Conservation (phyloP, 2,329 filamentous ascomycete species). For the Rhynchosporium agropyri region DNA sequence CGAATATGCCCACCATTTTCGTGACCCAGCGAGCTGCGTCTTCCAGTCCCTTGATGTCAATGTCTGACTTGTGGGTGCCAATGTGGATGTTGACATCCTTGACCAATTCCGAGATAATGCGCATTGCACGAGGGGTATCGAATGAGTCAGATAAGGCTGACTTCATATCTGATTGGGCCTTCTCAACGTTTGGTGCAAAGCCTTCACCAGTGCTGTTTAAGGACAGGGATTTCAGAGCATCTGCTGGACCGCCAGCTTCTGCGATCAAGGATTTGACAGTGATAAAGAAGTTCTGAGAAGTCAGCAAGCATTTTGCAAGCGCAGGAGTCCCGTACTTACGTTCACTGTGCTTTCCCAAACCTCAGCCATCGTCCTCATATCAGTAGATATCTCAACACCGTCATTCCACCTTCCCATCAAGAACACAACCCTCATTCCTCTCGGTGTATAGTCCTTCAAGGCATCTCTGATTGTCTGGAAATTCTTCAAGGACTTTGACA, state of each 20-base stretch:
- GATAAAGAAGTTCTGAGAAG: slow-evolving; percentile 58
- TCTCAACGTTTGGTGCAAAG: slow-evolving; percentile 52
- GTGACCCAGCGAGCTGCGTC: slow-evolving; percentile 77
- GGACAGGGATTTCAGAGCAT: slow-evolving; percentile 36
- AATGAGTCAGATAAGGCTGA: slow-evolving; percentile 79
- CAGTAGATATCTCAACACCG: slow-evolving; percentile 85
- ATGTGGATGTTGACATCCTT: slow-evolving; percentile 71
- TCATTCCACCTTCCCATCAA: slow-evolving; percentile 88
- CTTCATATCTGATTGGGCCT: slow-evolving; percentile 58
- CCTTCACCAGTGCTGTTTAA: slow-evolving; percentile 48
- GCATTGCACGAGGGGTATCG: slow-evolving; percentile 80
- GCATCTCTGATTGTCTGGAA: slow-evolving; percentile 92
- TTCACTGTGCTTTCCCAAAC: slow-evolving; percentile 81
- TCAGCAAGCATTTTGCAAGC: slow-evolving; percentile 22
- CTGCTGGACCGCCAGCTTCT: slow-evolving; percentile 43
- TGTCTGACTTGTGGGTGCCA: slow-evolving; percentile 49
- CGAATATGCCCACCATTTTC: slow-evolving; percentile 80
- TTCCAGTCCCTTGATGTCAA: slow-evolving; percentile 53
- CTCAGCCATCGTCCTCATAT: slow-evolving; percentile 73
- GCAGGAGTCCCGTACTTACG: slow-evolving; percentile 44
- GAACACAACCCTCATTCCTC: slow-evolving; percentile 83
- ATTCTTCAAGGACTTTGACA: slow-evolving; percentile 96
- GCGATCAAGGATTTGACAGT: slow-evolving; percentile 58
- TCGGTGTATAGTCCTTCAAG: slow-evolving; percentile 71
- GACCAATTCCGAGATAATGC: slow-evolving; percentile 75